phyloP scores from a whole-genome alignment of 495 filamentous ascomycete genomes.

The Bacidia rubella region DNA sequence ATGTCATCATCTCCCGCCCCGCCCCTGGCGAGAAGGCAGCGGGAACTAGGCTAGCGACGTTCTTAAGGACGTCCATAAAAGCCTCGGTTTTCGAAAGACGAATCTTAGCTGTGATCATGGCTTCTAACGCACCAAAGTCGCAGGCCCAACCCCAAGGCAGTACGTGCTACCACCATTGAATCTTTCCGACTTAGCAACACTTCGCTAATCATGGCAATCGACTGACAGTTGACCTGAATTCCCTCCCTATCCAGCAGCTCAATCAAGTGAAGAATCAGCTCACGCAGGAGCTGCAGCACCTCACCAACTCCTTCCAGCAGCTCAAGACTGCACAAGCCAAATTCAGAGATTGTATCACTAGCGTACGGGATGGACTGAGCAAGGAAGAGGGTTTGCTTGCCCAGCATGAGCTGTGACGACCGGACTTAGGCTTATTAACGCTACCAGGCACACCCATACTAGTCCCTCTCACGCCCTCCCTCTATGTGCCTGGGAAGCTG shows the following conservation, averaged over 20 bases:
- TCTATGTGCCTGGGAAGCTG: slow-evolving; percentile 81
- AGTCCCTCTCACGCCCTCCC: slow-evolving; percentile 79
- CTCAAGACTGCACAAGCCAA: slow-evolving; percentile 78
- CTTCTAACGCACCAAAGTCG: neutral
- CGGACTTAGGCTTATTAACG: neutral
- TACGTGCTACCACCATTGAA: neutral
- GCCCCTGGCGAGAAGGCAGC: no score
- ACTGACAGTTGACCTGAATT: slow-evolving; percentile 47
- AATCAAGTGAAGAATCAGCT: slow-evolving; percentile 80
- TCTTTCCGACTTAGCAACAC: neutral
- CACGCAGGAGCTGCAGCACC: slow-evolving; percentile 85
- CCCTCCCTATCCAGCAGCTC: slow-evolving; percentile 38
- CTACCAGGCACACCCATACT: slow-evolving; percentile 51
- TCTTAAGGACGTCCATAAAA: no score
- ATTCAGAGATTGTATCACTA: slow-evolving; percentile 76
- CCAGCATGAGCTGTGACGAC: neutral
- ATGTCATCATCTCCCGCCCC: no score
- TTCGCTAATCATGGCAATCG: neutral
- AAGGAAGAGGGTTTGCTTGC: slow-evolving; percentile 19
- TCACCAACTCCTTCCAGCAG: slow-evolving; percentile 77
- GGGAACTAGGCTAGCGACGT: no score
- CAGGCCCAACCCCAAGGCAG: slow-evolving; percentile 1
- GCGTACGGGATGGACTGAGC: slow-evolving; percentile 48
- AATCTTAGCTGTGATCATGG: neutral
- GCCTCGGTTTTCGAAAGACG: no score